Percentiles rank a stretch among this genome's conserved stretches.
These are phyloP conservation scores for Boletus bicolor DNA, from an alignment of 768 basidiomycete species.

Conservation along the genomic window DNA sequence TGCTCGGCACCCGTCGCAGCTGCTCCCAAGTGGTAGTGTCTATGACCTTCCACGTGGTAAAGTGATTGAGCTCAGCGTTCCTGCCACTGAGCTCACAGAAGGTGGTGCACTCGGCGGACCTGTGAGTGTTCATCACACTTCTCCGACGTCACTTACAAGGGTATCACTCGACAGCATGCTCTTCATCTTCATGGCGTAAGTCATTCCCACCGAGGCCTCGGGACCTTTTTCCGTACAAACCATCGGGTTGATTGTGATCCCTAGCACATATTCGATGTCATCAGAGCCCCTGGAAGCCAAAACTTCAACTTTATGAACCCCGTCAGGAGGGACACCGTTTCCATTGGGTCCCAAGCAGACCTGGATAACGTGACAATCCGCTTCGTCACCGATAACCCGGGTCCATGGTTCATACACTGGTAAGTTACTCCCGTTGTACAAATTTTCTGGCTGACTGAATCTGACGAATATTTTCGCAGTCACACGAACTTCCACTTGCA, in stretches of 20 bases:
- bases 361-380: conserved; percentile 48
- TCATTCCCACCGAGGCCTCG: neutral
- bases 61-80: conserved; percentile 19
- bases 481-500: conserved; percentile 24
- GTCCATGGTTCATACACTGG: conserved; percentile 26
- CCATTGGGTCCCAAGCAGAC: conserved; percentile 27
- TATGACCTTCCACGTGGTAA: conserved; percentile 15
- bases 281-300: conserved; percentile 39
- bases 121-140: conserved; percentile 13
- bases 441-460: neutral
- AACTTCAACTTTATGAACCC: conserved; percentile 48
- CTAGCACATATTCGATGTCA: conserved; percentile 41
- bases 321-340: conserved; percentile 49
- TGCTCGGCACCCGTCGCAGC: conserved; percentile 3
- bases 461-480: conserved; percentile 4
- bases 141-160: neutral
- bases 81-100: conserved; percentile 7
- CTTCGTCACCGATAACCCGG: conserved; percentile 64
- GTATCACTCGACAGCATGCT: conserved; percentile 11
- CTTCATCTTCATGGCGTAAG: conserved; percentile 24
- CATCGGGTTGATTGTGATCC: neutral
- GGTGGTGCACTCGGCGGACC: conserved; percentile 32
- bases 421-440: neutral
- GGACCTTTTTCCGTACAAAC: neutral
- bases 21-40: conserved; percentile 14